Percentiles rank a stretch among this genome's conserved stretches.
These are phyloP conservation scores for Hippophae rhamnoides DNA, from an alignment of 306 rosid genomes.

Conservation along the genomic window DNA sequence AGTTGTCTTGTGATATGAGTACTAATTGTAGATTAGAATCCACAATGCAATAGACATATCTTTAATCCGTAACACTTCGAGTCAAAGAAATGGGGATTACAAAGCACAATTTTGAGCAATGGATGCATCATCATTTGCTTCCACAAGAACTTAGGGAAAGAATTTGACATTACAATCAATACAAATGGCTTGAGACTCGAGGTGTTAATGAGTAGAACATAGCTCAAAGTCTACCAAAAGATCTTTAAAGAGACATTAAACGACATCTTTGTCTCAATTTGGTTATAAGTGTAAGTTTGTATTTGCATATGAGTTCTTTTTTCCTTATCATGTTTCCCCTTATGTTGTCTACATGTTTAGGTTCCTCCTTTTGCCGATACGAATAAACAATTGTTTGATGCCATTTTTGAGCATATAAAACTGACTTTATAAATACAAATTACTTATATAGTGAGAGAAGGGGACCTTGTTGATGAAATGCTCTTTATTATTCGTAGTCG, in stretches of 20 bases:
- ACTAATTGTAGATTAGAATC: neutral
- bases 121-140: slow-evolving; percentile 59
- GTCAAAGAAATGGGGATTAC: slow-evolving; percentile 56
- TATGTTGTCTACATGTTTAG: slow-evolving; percentile 21
- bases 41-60: slow-evolving; percentile 34
- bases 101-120: slow-evolving; percentile 48
- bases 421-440: slow-evolving; percentile 66
- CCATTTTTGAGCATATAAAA: slow-evolving; percentile 81
- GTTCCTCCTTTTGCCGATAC: slow-evolving; percentile 87
- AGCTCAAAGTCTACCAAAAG: slow-evolving; percentile 43
- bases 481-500: slow-evolving; percentile 81
- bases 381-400: slow-evolving; percentile 88
- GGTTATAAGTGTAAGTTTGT: slow-evolving; percentile 67
- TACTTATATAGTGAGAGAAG: slow-evolving; percentile 72
- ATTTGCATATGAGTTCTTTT: too few relatives aligned
- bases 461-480: slow-evolving; percentile 88
- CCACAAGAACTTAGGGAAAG: slow-evolving; percentile 47
- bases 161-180: slow-evolving; percentile 45
- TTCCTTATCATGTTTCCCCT: neutral
- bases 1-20: neutral
- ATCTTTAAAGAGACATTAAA: slow-evolving; percentile 49
- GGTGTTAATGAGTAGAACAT: slow-evolving; percentile 53
- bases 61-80: slow-evolving; percentile 44
- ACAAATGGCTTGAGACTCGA: slow-evolving; percentile 51
- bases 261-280: slow-evolving; percentile 56